phyloP scores from a whole-genome alignment of 768 basidiomycete species.

The Lentinula aciculospora region DNA sequence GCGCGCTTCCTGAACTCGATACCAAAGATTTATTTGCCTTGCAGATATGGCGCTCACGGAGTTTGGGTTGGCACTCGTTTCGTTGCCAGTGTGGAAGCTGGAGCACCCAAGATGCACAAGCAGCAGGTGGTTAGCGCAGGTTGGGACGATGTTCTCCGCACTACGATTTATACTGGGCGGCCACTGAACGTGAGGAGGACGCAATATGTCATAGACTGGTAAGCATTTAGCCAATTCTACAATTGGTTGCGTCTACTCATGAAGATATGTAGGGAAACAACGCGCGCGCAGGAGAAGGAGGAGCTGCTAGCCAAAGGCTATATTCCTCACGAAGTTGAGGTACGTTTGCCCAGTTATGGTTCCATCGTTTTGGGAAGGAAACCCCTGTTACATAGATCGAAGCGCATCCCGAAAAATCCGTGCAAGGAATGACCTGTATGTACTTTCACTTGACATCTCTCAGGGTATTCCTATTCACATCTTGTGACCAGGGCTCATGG shows the following conservation, averaged over 20 bases:
- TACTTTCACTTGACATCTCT: conserved; percentile 1
- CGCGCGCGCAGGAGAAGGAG: conserved; percentile 52
- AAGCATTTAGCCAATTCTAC: conserved; percentile 13
- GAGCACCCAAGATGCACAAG: conserved; percentile 71
- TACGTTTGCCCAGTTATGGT: neutral
- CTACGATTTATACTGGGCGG: conserved; percentile 71
- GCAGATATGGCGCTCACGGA: conserved; percentile 74
- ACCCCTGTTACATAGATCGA: conserved; percentile 26
- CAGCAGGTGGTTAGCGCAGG: conserved; percentile 60
- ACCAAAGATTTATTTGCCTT: neutral
- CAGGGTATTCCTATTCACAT: neutral
- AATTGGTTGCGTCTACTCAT: neutral
- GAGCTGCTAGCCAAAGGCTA: conserved; percentile 55
- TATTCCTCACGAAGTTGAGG: conserved; percentile 71
- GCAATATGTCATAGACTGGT: conserved; percentile 74
- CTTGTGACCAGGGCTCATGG: conserved; percentile 60
- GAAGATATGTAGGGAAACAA: conserved; percentile 48
- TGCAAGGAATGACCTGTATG: conserved; percentile 58
- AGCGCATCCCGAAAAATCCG: conserved; percentile 59
- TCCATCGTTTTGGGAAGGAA: neutral
- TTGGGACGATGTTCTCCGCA: conserved; percentile 70
- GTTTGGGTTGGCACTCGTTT: conserved; percentile 91
- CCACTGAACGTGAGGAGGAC: conserved; percentile 82
- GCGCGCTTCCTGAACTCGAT: too few species aligned
- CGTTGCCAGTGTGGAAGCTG: conserved; percentile 77